Evolutionary conservation across 257 asterid species (phyloP).

Genomic region (Galeopsis tetrahit): DNA sequence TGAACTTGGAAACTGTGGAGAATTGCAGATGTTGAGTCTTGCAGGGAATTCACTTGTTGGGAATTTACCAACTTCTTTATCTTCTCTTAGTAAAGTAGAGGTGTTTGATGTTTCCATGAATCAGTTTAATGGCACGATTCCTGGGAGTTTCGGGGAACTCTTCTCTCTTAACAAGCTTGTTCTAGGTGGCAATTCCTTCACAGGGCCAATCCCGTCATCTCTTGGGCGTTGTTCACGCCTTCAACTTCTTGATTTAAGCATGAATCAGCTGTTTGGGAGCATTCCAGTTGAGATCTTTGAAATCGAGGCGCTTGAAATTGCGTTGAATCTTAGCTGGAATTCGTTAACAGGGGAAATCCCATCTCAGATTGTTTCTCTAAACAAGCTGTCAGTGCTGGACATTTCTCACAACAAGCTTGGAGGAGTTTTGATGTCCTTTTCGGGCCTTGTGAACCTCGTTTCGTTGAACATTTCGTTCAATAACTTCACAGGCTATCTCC

Average conservation of each 20-base stretch:
- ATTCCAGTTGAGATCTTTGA: conserved; percentile 61
- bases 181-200: conserved; percentile 55
- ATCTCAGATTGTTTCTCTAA: conserved; percentile 56
- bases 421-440: conserved; percentile 66
- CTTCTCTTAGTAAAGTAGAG: conserved; percentile 57
- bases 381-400: conserved; percentile 66
- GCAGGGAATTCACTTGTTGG: conserved; percentile 65
- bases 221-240: conserved; percentile 64
- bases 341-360: conserved; percentile 66
- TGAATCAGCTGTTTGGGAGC: conserved; percentile 54
- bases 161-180: conserved; percentile 58
- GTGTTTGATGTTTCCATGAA: conserved; percentile 68
- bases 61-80: conserved; percentile 53
- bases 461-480: conserved; percentile 73
- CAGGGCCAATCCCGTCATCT: conserved; percentile 64
- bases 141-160: conserved; percentile 58
- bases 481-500: conserved; percentile 76
- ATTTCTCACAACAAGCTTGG: conserved; percentile 71
- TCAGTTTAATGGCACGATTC: conserved; percentile 57
- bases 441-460: conserved; percentile 69
- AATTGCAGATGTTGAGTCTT: conserved; percentile 66
- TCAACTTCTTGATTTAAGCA: conserved; percentile 75
- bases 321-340: conserved; percentile 80
- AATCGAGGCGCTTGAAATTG: conserved; percentile 68
- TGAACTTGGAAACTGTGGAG: conserved; percentile 66